phyloP scores from a whole-genome alignment of 805 yeast genomes.

The Nakazawaea populi region DNA sequence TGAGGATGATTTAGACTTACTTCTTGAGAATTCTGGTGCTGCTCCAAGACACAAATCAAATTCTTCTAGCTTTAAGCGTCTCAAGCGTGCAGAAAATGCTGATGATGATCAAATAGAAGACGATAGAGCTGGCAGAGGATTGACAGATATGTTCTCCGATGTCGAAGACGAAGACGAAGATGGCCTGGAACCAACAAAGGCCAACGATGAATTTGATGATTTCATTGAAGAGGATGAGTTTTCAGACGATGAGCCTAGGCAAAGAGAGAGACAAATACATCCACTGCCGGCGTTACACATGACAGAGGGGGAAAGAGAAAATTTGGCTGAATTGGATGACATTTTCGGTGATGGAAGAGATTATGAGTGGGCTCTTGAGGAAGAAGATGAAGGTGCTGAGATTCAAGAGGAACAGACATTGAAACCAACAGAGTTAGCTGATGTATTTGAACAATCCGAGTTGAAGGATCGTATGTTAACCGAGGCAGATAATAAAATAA shows the following conservation, averaged over 20 bases:
- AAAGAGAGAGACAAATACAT: slow-evolving; percentile 22
- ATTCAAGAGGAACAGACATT: slow-evolving; percentile 30
- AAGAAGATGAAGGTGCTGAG: slow-evolving; percentile 63
- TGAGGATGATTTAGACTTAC: slow-evolving; percentile 90
- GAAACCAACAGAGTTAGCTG: slow-evolving; percentile 58
- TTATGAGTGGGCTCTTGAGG: slow-evolving; percentile 96
- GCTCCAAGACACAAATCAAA: slow-evolving; percentile 35
- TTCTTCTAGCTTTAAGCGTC: slow-evolving; percentile 63
- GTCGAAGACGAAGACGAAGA: slow-evolving; percentile 32
- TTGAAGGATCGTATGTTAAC: slow-evolving; percentile 87
- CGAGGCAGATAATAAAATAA: slow-evolving; percentile 82
- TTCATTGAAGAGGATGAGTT: slow-evolving; percentile 97
- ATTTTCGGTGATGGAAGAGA: slow-evolving; percentile 97
- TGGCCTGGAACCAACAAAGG: slow-evolving; percentile 19
- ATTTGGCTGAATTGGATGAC: slow-evolving; percentile 87
- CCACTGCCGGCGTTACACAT: slow-evolving; percentile 35
- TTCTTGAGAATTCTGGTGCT: slow-evolving; percentile 87
- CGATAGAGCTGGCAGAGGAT: slow-evolving; percentile 29
- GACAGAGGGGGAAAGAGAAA: slow-evolving; percentile 60
- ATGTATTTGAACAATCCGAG: slow-evolving; percentile 93
- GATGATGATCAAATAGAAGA: slow-evolving; percentile 29
- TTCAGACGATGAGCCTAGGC: slow-evolving; percentile 75
- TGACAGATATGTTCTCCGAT: slow-evolving; percentile 70
- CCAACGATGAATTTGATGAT: slow-evolving; percentile 85
- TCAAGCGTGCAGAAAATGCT: slow-evolving; percentile 59